These are phyloP conservation scores for Wickerhamomyces rabaulensis DNA, from an alignment of 805 yeast genomes.

Conservation along the genomic window DNA sequence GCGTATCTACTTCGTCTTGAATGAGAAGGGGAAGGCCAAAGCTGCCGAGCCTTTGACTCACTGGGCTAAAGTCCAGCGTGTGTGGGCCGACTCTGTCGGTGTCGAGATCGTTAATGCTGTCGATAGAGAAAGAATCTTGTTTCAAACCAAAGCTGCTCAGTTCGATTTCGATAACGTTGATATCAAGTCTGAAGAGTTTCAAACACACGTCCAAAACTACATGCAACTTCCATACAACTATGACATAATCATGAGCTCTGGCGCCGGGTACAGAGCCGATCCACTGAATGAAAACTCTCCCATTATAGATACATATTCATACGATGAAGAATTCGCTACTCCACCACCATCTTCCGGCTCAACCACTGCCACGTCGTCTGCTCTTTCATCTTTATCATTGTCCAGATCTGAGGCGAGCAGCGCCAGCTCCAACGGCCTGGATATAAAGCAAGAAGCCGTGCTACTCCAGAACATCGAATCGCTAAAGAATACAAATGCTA, in stretches of 20 bases:
- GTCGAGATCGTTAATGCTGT: conserved; percentile 6
- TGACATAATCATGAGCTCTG: not conserved
- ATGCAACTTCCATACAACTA: not conserved
- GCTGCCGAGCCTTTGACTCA: conserved; percentile 1
- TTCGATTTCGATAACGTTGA: not conserved
- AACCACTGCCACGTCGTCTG: not conserved
- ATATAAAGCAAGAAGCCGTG: not conserved
- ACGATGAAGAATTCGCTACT: not conserved
- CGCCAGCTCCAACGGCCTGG: not conserved
- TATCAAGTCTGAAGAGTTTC: not conserved
- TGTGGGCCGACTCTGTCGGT: conserved; percentile 2
- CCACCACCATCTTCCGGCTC: not conserved
- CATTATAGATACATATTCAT: not conserved
- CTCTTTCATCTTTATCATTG: not conserved
- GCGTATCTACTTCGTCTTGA: conserved; percentile 3
- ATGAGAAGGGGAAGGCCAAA: conserved; percentile 3
- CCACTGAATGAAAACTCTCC: not conserved
- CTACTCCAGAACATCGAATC: not conserved
- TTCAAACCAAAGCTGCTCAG: not conserved
- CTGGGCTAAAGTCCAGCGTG: conserved; percentile 7
- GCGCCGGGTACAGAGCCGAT: not conserved
- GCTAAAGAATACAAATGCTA: not conserved
- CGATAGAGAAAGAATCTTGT: not conserved
- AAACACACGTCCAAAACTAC: not conserved
- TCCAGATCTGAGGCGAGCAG: not conserved